Conservation (phyloP, 1,284 basidiomycete species). For the Ganoderma boninense region DNA sequence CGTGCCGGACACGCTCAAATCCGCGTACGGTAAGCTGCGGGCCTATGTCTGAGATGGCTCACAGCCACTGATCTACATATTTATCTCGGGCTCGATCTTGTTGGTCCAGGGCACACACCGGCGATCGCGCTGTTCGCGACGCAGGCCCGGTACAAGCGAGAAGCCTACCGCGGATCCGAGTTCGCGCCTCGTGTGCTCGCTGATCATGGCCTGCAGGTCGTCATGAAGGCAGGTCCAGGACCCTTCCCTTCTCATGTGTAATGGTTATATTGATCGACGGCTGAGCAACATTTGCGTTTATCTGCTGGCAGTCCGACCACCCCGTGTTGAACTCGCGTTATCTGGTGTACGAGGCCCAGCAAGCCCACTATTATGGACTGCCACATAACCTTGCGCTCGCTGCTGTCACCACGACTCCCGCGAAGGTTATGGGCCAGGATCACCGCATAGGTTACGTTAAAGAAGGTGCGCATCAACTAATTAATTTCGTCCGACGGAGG, state of each 20-base stretch:
- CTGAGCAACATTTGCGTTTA: background rate
- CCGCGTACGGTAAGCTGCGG: constrained; percentile 55
- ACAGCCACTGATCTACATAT: constrained; percentile 12
- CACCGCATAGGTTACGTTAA: constrained; percentile 85
- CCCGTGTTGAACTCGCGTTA: constrained; percentile 81
- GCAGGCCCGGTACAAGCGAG: constrained; percentile 67
- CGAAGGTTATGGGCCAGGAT: constrained; percentile 78
- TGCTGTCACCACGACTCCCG: constrained; percentile 83
- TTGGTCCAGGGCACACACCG: background rate
- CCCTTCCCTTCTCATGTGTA: background rate
- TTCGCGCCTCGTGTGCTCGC: constrained; percentile 85
- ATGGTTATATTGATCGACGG: no score
- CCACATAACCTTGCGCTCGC: constrained; percentile 68
- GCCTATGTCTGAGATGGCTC: constrained; percentile 75
- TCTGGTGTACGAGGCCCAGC: constrained; percentile 87
- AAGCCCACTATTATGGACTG: constrained; percentile 84
- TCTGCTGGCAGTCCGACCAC: constrained; percentile 68
- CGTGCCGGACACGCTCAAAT: constrained; percentile 83
- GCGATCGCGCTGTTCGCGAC: no score
- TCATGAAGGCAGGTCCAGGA: constrained; percentile 72
- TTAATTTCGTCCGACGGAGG: no score
- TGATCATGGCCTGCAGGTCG: constrained; percentile 77
- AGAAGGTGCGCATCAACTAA: constrained; percentile 49
- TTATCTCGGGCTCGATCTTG: background rate
- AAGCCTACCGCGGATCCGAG: constrained; percentile 78